Evolutionary conservation across 352 stramenopile species (phyloP), one percentile per base, ranked within the genome.

Genomic region (Phytophthora pinifolia): DNA sequence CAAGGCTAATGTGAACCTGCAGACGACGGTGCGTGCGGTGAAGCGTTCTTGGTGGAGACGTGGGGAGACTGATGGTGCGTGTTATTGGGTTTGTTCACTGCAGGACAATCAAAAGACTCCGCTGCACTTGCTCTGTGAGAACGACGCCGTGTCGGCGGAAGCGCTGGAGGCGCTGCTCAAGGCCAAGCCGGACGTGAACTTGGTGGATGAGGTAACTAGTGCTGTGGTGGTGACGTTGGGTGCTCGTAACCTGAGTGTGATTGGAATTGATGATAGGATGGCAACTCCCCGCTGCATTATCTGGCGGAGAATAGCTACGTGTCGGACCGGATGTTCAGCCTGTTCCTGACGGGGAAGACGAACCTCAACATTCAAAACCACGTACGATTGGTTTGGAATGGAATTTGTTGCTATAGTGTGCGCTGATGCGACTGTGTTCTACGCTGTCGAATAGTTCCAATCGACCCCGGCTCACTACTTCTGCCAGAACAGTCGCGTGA

Each of bases 51-150:
- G 25, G 30, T 27, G 22, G 9, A 14, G 15, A n/a, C 14, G 25
- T 59, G 32, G 31, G 37, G 4, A 17, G 43, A 1, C 43, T 49
- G 12, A 47, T 39, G 32, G 22, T 12, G 14, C 14, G 13, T 44
- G 7, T 20, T 52, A 10, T 50, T 37, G 13, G 44, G 6, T n/a
- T 39, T 35, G 15, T 43, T 29, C 25, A 29, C 25, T 49, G 14
- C 42, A 84, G 74, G 69, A 81, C 39, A 74, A 65, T 20, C 67
- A 70, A 44, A 84, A 84, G 47, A 71, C 77, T 2, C 72, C 79
- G 36, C 76, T 93, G 30, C 83, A 93, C 54, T 51, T 90, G 15
- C 55, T 93, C 15, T 91, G 81, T 50, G 81, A 86, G 50, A 94
- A 89, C 48, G 81, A 92, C 49, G 44, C 50, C 5, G 67, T 79